Conservation (phyloP, 129 eudicot species). For the Chrysanthemum lavandulifolium region DNA sequence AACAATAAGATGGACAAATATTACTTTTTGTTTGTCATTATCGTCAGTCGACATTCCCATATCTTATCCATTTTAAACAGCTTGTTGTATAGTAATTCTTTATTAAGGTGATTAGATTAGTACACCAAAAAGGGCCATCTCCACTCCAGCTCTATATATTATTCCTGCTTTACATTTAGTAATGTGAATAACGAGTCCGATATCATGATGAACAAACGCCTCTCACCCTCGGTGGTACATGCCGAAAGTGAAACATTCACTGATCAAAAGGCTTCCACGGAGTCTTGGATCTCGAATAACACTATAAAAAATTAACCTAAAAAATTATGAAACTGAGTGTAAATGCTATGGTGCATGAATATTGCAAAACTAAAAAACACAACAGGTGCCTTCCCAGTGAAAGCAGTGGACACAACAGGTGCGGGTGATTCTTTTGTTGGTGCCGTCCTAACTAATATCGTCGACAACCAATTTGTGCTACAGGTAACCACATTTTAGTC, state of each 20-base stretch:
- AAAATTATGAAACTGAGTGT: no score
- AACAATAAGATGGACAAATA: no score
- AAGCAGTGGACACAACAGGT: constrained; percentile 95
- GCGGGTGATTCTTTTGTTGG: constrained; percentile 97
- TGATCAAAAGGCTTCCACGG: background rate
- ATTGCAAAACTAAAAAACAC: background rate
- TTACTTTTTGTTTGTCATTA: no score
- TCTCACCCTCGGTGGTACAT: constrained; percentile 5
- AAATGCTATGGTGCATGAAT: background rate
- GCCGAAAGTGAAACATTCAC: constrained; percentile 18
- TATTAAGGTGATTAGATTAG: background rate
- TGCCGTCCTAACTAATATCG: constrained; percentile 69
- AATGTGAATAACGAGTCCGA: constrained; percentile 16
- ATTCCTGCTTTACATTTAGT: background rate
- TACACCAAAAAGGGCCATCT: constrained; percentile 27
- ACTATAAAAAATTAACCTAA: background rate
- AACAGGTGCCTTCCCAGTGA: constrained; percentile 56
- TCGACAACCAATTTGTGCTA: constrained; percentile 60
- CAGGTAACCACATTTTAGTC: constrained; percentile 38
- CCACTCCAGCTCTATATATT: constrained; percentile 19
- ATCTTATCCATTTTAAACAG: constrained; percentile 11
- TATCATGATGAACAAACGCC: constrained; percentile 24
- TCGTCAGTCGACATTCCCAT: no score
- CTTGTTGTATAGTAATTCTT: background rate
- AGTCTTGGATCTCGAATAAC: constrained; percentile 18